Conservation (phyloP, 2,329 filamentous ascomycete species). For the Ophiostoma fasciatum region DNA sequence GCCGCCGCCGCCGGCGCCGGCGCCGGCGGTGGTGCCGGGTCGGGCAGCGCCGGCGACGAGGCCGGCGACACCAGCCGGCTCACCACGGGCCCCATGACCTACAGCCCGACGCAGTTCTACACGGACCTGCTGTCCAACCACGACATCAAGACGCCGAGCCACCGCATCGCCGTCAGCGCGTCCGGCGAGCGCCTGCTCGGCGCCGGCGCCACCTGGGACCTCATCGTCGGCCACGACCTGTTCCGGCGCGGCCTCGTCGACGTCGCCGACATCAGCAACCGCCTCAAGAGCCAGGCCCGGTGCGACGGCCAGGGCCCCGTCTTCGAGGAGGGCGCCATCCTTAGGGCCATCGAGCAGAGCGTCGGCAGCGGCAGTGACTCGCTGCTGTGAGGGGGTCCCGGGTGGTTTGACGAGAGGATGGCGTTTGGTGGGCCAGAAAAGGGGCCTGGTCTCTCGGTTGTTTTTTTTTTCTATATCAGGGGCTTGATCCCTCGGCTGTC, state of each 20-base stretch:
- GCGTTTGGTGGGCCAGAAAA: too few relatives aligned
- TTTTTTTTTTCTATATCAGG: too few relatives aligned
- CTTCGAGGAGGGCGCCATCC: constrained; percentile 63
- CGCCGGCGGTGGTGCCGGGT: constrained; percentile 26
- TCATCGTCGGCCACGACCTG: constrained; percentile 67
- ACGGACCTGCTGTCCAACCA: constrained; percentile 46
- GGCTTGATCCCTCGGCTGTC: too few relatives aligned
- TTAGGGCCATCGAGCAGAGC: constrained; percentile 63
- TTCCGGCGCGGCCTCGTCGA: constrained; percentile 69
- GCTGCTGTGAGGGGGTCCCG: constrained; percentile 28
- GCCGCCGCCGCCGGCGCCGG: constrained; percentile 22
- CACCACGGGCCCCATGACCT: constrained; percentile 54
- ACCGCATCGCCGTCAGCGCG: constrained; percentile 53
- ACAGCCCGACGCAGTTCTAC: constrained; percentile 59
- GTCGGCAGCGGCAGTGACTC: constrained; percentile 66
- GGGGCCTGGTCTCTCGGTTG: too few relatives aligned
- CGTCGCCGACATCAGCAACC: constrained; percentile 65
- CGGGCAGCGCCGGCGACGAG: constrained; percentile 29
- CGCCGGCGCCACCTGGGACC: constrained; percentile 73
- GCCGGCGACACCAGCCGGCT: too few relatives aligned
- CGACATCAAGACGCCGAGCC: constrained; percentile 46
- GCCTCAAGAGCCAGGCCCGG: constrained; percentile 57
- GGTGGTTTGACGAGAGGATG: neutral
- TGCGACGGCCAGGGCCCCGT: constrained; percentile 84
- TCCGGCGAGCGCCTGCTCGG: constrained; percentile 56